These are phyloP conservation scores for Haplosporangium sp. DNA, from an alignment of 371 early-diverging fungal species.

Conservation along the genomic window DNA sequence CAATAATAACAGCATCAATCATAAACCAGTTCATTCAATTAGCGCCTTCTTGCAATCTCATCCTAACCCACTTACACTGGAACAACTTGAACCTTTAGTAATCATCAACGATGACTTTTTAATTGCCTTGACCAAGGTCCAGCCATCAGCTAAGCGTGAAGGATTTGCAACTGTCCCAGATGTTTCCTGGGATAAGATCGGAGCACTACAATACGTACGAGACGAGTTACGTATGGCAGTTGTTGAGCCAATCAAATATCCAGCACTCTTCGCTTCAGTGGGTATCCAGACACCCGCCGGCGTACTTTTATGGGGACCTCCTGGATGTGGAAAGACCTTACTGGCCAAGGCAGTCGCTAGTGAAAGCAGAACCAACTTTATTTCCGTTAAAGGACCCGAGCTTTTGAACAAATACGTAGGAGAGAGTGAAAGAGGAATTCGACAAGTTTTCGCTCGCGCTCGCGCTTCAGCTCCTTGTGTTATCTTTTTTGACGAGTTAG, in stretches of 20 bases:
- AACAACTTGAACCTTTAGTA: conserved; percentile 87
- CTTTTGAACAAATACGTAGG: conserved; percentile 99
- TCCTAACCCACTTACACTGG: conserved; percentile 80
- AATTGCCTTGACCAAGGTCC: conserved; percentile 91
- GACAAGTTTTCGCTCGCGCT: conserved; percentile 98
- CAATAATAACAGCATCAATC: conserved; percentile 54
- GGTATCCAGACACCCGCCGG: conserved; percentile 97
- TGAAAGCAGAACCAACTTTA: conserved; percentile 97
- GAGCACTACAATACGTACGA: conserved; percentile 88
- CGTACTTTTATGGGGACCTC: conserved; percentile 99
- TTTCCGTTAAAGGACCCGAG: conserved; percentile 99
- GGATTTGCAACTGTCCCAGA: conserved; percentile 98
- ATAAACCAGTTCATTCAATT: conserved; percentile 75
- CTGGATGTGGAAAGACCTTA: conserved; percentile 99
- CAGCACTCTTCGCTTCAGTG: conserved; percentile 90
- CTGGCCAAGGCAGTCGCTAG: conserved; percentile 99
- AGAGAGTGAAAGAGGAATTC: conserved; percentile 98
- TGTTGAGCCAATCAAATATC: conserved; percentile 95
- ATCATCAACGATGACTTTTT: conserved; percentile 93
- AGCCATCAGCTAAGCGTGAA: conserved; percentile 98
- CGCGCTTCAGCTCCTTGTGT: conserved; percentile 96
- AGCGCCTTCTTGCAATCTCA: conserved; percentile 78
- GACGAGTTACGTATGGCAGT: conserved; percentile 97
- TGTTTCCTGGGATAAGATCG: conserved; percentile 96
- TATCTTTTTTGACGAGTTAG: conserved; percentile 99